Evolutionary conservation across 805 yeast genomes (phyloP), one percentile per base, ranked within the genome.

Genomic region (Nakazawaea pomicola): DNA sequence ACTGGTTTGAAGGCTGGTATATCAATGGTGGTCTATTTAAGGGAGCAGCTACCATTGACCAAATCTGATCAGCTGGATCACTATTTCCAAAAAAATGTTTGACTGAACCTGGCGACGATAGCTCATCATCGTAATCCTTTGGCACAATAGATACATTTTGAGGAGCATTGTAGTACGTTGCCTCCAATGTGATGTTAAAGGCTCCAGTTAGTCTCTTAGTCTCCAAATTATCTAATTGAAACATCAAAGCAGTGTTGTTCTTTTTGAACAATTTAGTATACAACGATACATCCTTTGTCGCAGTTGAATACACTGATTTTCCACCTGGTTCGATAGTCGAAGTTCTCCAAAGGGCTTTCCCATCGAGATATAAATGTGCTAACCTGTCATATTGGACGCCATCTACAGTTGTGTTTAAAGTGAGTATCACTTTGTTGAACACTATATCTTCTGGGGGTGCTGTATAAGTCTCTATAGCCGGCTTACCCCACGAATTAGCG

Each of bases 301-400:
- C 61, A 4, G 58, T 52, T 19, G 83, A 74, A 48, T 66, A 73
- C 8, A 73, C 71, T 2, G 61, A 49, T 11, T 53, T 55, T 51
- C 80, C 60, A 43, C 73, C 72, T 1, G 95, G 95, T 59, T 87
- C 95, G 12, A 84, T 78, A 2, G 95, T 88, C 2, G 91, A 81
- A 1, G 87, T 79, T 59, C 95, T 74, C 95, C 95, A 87, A 29
- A 87, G 63, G 47, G 84, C 84, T 12, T 71, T 65, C 24, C 80
- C 85, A 43, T 70, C 68, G 24, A 83, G 58, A 50, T 72, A 80
- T 34, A 85, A 64, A 55, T 81, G 82, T 14, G 79, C 79, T 48
- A 81, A 60, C 45, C 88, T 61, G 52, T 81, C 87, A 49, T 75
- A 79, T 54, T 81, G 88, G 11, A 75, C 70, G 6, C 85, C 85